These are phyloP conservation scores for Globisporangium okanoganense DNA, from an alignment of 352 stramenopile species.

Conservation along the genomic window DNA sequence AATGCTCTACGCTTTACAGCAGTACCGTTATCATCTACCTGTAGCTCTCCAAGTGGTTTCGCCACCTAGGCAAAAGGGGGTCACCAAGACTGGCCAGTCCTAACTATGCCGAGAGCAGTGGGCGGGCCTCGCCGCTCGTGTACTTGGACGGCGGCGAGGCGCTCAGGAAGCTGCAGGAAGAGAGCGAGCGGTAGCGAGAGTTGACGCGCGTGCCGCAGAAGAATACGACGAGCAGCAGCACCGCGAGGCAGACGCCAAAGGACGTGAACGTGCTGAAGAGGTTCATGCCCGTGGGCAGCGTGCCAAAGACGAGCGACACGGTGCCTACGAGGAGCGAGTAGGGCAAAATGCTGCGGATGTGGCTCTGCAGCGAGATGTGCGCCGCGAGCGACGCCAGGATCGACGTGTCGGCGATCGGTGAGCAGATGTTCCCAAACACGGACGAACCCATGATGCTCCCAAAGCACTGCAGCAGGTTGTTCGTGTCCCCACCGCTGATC, in stretches of 20 bases:
- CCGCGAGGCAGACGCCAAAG: slow-evolving; percentile 69
- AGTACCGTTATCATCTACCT: neutral
- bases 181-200: slow-evolving; percentile 70
- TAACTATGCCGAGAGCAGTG: slow-evolving; percentile 30
- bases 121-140: slow-evolving; percentile 38
- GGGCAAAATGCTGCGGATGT: slow-evolving; percentile 81
- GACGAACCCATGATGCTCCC: slow-evolving; percentile 84
- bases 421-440: slow-evolving; percentile 88
- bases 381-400: slow-evolving; percentile 84
- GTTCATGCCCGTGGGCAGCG: slow-evolving; percentile 67
- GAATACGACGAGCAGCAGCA: slow-evolving; percentile 72
- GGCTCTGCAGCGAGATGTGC: slow-evolving; percentile 73
- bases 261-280: slow-evolving; percentile 76
- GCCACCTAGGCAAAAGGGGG: neutral
- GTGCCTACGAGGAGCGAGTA: slow-evolving; percentile 74
- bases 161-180: slow-evolving; percentile 70
- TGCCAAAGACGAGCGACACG: slow-evolving; percentile 64
- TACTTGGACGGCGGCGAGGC: slow-evolving; percentile 55
- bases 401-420: slow-evolving; percentile 92
- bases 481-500: slow-evolving; percentile 70
- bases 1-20: neutral
- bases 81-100: neutral
- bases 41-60: neutral
- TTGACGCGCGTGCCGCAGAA: slow-evolving; percentile 80
- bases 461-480: slow-evolving; percentile 87